phyloP scores from a whole-genome alignment of 2,329 filamentous ascomycete species.

The Zymoseptoria pseudotritici region DNA sequence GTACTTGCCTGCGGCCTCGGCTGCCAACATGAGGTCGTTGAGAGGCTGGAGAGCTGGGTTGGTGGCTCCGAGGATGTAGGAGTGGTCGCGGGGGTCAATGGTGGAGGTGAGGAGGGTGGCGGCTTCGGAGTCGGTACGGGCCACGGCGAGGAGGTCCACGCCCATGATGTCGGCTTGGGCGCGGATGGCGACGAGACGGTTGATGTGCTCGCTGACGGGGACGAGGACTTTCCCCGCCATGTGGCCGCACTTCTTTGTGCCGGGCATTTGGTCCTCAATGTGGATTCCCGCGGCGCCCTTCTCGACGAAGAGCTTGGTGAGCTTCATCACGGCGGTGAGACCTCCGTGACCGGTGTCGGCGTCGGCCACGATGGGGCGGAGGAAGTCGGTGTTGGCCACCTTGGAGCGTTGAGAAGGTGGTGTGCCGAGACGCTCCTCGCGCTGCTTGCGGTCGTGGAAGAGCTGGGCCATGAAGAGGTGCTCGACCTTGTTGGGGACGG shows the following conservation, averaged over 20 bases:
- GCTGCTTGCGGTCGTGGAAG: constrained; percentile 98
- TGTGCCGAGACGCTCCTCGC: constrained; percentile 79
- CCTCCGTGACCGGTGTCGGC: constrained; percentile 96
- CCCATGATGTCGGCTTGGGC: constrained; percentile 99
- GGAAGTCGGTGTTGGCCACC: constrained; percentile 79
- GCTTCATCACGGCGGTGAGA: constrained; percentile 98
- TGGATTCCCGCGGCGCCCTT: constrained; percentile 95
- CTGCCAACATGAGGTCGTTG: constrained; percentile 82
- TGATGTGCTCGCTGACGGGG: constrained; percentile 96
- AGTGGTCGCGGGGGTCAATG: constrained; percentile 91
- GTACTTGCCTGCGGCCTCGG: constrained; percentile 71
- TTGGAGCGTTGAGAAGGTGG: constrained; percentile 65
- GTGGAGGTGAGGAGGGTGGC: constrained; percentile 94
- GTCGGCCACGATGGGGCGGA: constrained; percentile 92
- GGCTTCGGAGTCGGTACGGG: constrained; percentile 93
- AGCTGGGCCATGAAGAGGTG: constrained; percentile 98
- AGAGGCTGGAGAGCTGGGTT: constrained; percentile 79
- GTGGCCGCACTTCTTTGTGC: constrained; percentile 98
- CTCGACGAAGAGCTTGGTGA: constrained; percentile 95
- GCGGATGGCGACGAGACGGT: constrained; percentile 89
- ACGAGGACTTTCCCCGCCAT: constrained; percentile 99
- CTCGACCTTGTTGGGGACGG: constrained; percentile 94
- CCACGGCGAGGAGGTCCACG: constrained; percentile 78
- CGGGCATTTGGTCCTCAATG: constrained; percentile 96
- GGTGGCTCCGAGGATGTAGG: constrained; percentile 83